Percentiles rank a stretch among this genome's conserved stretches.
Conservation (phyloP, 169 alveolate species). For the Plasmodium coatneyi region DNA sequence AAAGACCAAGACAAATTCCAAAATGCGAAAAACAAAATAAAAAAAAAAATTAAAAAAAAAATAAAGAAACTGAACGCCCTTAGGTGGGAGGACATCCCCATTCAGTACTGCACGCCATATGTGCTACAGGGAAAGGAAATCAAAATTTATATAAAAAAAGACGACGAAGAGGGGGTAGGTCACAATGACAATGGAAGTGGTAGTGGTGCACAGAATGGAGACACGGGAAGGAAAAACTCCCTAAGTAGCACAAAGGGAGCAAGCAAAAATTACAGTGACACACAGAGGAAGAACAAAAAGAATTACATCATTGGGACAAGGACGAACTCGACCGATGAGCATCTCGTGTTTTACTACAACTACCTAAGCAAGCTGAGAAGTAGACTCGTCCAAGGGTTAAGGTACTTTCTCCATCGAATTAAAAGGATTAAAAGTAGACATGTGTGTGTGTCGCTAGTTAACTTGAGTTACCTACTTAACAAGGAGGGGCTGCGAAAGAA, state of each 20-base stretch:
- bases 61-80: conserved; percentile 9
- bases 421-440: conserved; percentile 32
- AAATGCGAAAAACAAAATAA: background rate
- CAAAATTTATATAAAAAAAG: conserved; percentile 45
- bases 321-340: conserved; percentile 72
- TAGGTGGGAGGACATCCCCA: conserved; percentile 48
- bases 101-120: conserved; percentile 37
- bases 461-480: conserved; percentile 18
- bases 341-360: conserved; percentile 48
- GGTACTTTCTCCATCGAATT: conserved; percentile 26
- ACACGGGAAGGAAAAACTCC: background rate
- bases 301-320: conserved; percentile 63
- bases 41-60: conserved; percentile 4
- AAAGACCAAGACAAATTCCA: conserved; percentile 10
- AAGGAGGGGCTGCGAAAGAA: conserved; percentile 9
- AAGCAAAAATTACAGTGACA: background rate
- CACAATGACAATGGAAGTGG: background rate
- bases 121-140: conserved; percentile 43
- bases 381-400: conserved; percentile 38
- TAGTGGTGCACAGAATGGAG: background rate
- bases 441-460: background rate
- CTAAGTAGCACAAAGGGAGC: background rate
- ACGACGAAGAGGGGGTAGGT: background rate
- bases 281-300: conserved; percentile 5
- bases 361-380: conserved; percentile 45